phyloP scores from a whole-genome alignment of 306 rosid genomes.

The Abrus precatorius region DNA sequence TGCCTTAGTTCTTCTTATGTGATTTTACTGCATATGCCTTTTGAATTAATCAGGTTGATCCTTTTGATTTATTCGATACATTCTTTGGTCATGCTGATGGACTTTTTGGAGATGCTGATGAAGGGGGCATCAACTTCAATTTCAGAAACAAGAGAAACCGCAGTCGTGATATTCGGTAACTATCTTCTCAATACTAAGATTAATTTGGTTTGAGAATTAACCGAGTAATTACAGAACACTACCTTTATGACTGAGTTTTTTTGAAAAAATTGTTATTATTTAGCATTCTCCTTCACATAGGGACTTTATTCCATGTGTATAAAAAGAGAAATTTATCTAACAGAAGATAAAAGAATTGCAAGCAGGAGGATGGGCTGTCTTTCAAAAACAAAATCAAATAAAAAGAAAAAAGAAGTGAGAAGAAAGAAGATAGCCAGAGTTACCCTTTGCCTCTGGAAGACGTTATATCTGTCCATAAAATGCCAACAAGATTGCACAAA shows the following conservation, averaged over 20 bases:
- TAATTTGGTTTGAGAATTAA: conserved; percentile 17
- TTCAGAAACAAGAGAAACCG: conserved; percentile 61
- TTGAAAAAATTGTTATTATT: background rate
- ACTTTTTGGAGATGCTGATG: conserved; percentile 72
- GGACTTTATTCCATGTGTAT: background rate
- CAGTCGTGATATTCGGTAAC: conserved; percentile 76
- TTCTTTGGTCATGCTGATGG: conserved; percentile 82
- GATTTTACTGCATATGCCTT: conserved; percentile 40
- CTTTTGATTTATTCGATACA: conserved; percentile 75
- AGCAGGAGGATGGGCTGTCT: conserved; percentile 5
- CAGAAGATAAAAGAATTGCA: background rate
- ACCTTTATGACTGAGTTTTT: conserved; percentile 5
- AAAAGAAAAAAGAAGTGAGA: background rate
- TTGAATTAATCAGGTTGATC: conserved; percentile 73
- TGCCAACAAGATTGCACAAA: background rate
- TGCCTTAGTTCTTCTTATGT: conserved; percentile 21
- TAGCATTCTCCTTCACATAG: conserved; percentile 9
- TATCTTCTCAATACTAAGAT: conserved; percentile 25
- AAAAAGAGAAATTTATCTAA: conserved; percentile 10
- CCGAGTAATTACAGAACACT: background rate
- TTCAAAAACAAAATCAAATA: background rate
- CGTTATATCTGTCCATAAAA: background rate
- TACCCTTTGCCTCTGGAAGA: background rate
- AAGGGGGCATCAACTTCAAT: conserved; percentile 73
- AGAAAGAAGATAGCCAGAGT: conserved; percentile 20